Base-by-base conservation (phyloP, 2,329 filamentous ascomycete genomes). In the Rugonectria rugulosa region DNA sequence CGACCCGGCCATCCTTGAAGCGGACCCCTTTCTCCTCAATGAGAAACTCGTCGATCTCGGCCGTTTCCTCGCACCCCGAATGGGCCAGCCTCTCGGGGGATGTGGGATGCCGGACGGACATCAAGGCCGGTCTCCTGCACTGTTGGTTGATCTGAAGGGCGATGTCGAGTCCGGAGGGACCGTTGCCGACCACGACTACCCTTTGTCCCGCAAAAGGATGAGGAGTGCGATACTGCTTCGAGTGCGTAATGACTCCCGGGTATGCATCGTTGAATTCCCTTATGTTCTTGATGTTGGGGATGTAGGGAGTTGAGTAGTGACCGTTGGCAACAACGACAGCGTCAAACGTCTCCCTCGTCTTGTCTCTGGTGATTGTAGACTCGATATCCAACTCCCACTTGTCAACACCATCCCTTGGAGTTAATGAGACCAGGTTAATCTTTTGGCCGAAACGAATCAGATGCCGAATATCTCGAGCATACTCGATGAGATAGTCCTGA, bases 81-180 rank as follows among this genome's bases (percentile, higher is more conserved):
- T 80, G 78, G 7, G 65, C 71, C 12, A 84, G 72, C 43, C 75
- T 76, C 15, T 79, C 77, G 2, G 76, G 70, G 3, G 76, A 65
- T 2, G 80, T 80, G 67, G 68, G 78, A 73, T 76, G 82, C 71
- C 73, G 84, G 65, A 76, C 89, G 75, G 79, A 91, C 60, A 88
- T 72, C n/a, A 94, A 74, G 2, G 95, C 73, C 10, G 86, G 87
- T 2, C 75, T 74, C 59, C 77, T 73, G 68, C 85, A 87, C 29
- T 86, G 79, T 6, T 76, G 69, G 44, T 81, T 83, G 64, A 97
- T 89, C 70, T 97, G 94, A 2, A 80, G 76, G 14, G 88, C 88
- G 64, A 98, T 91, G 68, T 98, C 94, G 14, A 92, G 75, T 0
- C 92, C 94, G 0, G 91, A 96, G 0, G 92, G 89, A 1, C 89